These are phyloP conservation scores for Botrytis elliptica DNA, from an alignment of 2,329 filamentous ascomycete species.

Conservation along the genomic window DNA sequence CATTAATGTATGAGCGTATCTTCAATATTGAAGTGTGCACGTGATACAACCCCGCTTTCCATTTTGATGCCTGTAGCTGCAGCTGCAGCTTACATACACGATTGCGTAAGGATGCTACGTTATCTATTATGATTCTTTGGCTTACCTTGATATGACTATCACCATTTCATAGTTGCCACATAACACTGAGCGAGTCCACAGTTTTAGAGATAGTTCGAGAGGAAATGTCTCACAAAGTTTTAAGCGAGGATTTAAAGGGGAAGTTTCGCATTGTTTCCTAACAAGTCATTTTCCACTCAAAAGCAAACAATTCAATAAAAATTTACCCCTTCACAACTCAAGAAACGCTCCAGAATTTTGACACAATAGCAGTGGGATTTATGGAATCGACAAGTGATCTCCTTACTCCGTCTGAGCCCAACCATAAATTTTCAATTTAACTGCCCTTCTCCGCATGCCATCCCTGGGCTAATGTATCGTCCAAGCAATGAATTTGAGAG, in stretches of 20 bases:
- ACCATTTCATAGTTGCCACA: neutral
- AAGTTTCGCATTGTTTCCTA: neutral
- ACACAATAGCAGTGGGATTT: neutral
- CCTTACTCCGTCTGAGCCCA: neutral
- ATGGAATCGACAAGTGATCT: neutral
- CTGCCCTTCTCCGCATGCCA: neutral
- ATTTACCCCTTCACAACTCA: neutral
- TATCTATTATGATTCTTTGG: too few species aligned
- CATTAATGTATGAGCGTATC: neutral
- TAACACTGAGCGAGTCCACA: neutral
- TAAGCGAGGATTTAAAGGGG: neutral
- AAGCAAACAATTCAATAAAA: neutral
- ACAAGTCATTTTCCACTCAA: neutral
- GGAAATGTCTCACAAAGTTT: neutral
- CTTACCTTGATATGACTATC: neutral
- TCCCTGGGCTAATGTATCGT: neutral
- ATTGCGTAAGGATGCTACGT: neutral
- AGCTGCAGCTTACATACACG: neutral
- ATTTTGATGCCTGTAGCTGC: neutral
- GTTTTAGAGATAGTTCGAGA: neutral
- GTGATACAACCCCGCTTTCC: neutral
- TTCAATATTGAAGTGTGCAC: neutral
- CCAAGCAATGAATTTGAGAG: neutral
- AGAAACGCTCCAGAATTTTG: too few species aligned
- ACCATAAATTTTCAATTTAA: neutral